phyloP scores from a whole-genome alignment of 139 green algal genomes.

The Coelastrella sp. region DNA sequence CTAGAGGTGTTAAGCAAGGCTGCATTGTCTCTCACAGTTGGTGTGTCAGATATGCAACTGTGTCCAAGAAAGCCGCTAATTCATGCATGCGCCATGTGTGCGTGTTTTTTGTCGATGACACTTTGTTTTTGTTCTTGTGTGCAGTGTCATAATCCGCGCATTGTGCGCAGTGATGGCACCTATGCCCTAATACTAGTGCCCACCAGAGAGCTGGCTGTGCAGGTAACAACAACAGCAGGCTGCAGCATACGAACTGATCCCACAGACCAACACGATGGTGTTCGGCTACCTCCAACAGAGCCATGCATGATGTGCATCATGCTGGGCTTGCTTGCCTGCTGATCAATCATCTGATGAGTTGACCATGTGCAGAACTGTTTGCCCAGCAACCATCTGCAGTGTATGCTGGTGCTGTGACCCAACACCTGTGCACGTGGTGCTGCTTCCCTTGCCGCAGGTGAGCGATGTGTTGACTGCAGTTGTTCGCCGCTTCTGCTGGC shows the following conservation, averaged over 20 bases:
- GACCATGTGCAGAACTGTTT: too few species aligned
- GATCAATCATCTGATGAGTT: neutral
- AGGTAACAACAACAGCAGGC: conserved; percentile 63
- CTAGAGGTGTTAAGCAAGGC: too few species aligned
- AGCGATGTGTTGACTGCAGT: conserved; percentile 56
- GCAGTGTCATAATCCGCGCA: conserved; percentile 34
- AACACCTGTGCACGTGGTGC: too few species aligned
- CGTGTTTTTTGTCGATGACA: too few species aligned
- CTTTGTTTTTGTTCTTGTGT: neutral
- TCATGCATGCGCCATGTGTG: too few species aligned
- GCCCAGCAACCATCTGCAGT: too few species aligned
- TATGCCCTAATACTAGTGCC: conserved; percentile 85
- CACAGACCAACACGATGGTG: neutral
- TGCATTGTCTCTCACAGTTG: neutral
- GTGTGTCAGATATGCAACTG: neutral
- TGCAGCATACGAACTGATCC: conserved; percentile 7
- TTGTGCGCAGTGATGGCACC: conserved; percentile 80
- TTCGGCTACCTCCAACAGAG: too few species aligned
- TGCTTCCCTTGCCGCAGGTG: too few species aligned
- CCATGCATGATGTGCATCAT: too few species aligned
- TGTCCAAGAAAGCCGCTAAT: neutral
- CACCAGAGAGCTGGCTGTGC: conserved; percentile 91
- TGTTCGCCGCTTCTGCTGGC: conserved; percentile 58
- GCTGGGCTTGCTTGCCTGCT: neutral
- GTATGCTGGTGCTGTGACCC: too few species aligned